Conservation (phyloP, 345 rosid species). For the Jatropha curcas region DNA sequence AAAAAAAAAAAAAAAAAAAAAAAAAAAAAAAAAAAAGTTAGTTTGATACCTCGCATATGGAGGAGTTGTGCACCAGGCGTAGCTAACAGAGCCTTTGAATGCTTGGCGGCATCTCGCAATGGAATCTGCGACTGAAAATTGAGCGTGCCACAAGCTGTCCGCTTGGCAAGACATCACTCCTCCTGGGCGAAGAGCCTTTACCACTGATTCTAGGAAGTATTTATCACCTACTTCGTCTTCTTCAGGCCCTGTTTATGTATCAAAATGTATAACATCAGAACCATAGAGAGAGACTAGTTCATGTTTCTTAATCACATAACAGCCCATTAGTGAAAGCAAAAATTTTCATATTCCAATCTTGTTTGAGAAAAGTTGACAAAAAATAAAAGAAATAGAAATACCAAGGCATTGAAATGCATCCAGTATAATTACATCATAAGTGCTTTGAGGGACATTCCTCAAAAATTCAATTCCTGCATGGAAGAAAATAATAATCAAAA, state of each 20-base stretch:
- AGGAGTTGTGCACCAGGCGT: constrained; percentile 31
- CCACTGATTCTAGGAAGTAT: constrained; percentile 21
- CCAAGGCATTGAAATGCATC: constrained; percentile 33
- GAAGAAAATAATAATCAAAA: not conserved
- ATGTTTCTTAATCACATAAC: too few relatives aligned
- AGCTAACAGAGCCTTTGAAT: constrained; percentile 32
- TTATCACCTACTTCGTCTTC: constrained; percentile 14
- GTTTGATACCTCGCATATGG: constrained; percentile 8
- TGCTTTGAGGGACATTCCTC: constrained; percentile 19
- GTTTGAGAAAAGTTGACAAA: too few relatives aligned
- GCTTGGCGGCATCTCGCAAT: constrained; percentile 19
- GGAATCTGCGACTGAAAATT: constrained; percentile 16
- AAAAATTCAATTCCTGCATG: constrained; percentile 21
- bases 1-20: too few relatives aligned
- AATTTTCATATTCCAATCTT: too few relatives aligned
- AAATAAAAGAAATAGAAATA: not conserved
- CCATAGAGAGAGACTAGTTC: too few relatives aligned
- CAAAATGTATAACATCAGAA: too few relatives aligned
- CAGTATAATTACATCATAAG: constrained; percentile 29
- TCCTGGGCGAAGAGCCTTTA: constrained; percentile 23
- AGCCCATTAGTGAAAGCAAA: too few relatives aligned
- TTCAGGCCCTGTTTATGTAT: constrained; percentile 4
- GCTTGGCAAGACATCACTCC: constrained; percentile 30
- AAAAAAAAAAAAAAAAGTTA: too few relatives aligned
- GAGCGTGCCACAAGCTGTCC: constrained; percentile 19